These are phyloP conservation scores for Colletotrichum cereale DNA, from an alignment of 2,329 filamentous ascomycete genomes.

Conservation along the genomic window DNA sequence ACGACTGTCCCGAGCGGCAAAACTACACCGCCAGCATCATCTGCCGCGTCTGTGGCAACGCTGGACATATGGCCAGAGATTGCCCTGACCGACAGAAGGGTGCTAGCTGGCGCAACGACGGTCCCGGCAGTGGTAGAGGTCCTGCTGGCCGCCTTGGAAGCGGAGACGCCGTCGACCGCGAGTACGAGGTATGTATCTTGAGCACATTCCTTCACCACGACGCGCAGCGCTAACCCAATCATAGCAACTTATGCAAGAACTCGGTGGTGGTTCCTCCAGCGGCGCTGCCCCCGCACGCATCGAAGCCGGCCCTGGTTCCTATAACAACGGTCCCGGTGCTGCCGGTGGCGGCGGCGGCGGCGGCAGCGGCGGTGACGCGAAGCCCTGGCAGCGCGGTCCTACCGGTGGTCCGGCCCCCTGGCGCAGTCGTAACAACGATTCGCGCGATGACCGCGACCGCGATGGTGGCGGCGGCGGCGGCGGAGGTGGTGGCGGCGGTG, in stretches of 20 bases:
- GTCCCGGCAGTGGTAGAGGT: conserved; percentile 56
- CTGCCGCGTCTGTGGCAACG: conserved; percentile 97
- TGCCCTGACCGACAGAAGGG: conserved; percentile 95
- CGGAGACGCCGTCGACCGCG: conserved; percentile 89
- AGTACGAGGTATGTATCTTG: conserved; percentile 84
- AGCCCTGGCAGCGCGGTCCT: conserved; percentile 90
- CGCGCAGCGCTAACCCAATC: conserved; percentile 54
- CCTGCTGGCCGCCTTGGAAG: conserved; percentile 76
- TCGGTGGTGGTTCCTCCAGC: conserved; percentile 79
- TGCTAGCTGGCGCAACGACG: conserved; percentile 90
- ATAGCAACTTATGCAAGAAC: conserved; percentile 96
- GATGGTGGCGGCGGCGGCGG: conserved; percentile 44
- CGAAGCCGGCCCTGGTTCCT: conserved; percentile 81
- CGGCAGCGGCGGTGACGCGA: conserved; percentile 71
- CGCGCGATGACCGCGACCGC: conserved; percentile 55
- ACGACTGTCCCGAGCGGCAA: conserved; percentile 96
- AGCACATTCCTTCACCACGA: not conserved
- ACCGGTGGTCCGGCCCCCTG: conserved; percentile 89
- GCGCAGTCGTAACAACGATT: conserved; percentile 69
- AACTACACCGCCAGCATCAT: conserved; percentile 99
- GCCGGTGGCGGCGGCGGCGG: conserved; percentile 68
- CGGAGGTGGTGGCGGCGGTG: conserved; percentile 55
- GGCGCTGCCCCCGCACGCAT: conserved; percentile 81
- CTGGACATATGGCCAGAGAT: conserved; percentile 97
- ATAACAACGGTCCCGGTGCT: conserved; percentile 64